Percentiles rank a stretch among this genome's conserved stretches.
Conservation (phyloP, 2,329 filamentous ascomycete species). For the Didymella lethalis region DNA sequence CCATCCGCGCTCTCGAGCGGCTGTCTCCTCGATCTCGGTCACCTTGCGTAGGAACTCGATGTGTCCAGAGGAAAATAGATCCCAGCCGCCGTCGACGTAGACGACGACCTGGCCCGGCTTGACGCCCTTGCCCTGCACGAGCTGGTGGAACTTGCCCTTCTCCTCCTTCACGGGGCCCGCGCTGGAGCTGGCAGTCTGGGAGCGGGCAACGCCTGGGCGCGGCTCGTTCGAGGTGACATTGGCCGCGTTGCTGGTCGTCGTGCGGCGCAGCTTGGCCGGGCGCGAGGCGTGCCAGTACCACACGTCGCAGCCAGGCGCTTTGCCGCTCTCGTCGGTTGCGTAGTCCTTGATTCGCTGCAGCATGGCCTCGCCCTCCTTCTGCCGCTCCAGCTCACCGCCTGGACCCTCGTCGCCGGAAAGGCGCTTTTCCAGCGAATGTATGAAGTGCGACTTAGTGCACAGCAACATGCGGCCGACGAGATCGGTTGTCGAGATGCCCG, state of each 20-base stretch:
- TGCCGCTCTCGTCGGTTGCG: slow-evolving; percentile 83
- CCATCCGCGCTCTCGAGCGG: slow-evolving; percentile 75
- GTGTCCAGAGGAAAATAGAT: slow-evolving; percentile 95
- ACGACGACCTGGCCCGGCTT: slow-evolving; percentile 82
- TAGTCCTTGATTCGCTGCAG: slow-evolving; percentile 81
- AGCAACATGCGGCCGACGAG: slow-evolving; percentile 97
- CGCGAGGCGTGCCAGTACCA: slow-evolving; percentile 77
- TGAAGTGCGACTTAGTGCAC: slow-evolving; percentile 93
- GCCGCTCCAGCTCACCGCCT: slow-evolving; percentile 72
- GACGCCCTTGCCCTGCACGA: slow-evolving; percentile 76
- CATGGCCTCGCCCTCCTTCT: slow-evolving; percentile 71
- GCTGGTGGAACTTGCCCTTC: slow-evolving; percentile 68
- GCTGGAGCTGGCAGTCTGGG: slow-evolving; percentile 51
- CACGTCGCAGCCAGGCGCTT: slow-evolving; percentile 79
- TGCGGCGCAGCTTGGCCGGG: slow-evolving; percentile 50
- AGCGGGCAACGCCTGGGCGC: slow-evolving; percentile 32
- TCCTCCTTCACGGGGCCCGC: slow-evolving; percentile 59
- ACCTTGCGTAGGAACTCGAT: slow-evolving; percentile 92
- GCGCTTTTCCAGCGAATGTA: slow-evolving; percentile 75
- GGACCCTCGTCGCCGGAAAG: slow-evolving; percentile 76
- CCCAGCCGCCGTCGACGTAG: slow-evolving; percentile 96
- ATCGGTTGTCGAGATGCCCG: slow-evolving; percentile 95
- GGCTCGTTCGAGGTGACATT: slow-evolving; percentile 20
- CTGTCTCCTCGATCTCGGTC: slow-evolving; percentile 72
- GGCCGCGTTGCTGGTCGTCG: slow-evolving; percentile 38